Conservation (phyloP, 139 green algal genomes). For the Dunaliella primolecta region DNA sequence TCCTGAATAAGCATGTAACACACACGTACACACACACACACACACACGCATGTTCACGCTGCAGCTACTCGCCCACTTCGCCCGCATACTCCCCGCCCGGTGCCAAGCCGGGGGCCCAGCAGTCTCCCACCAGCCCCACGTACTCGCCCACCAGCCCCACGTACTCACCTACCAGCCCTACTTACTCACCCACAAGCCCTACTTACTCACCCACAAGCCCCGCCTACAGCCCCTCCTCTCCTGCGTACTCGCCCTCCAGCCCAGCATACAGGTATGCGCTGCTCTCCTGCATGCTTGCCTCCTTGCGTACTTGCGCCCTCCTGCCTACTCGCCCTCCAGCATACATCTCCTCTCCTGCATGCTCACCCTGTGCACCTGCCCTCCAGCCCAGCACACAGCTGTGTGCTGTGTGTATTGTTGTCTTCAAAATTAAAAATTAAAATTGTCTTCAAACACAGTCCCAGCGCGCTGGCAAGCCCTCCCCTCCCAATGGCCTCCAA, state of each 20-base stretch:
- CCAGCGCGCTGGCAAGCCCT: not conserved
- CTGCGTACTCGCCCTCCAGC: constrained; percentile 55
- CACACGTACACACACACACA: constrained; percentile 44
- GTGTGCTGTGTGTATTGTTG: not conserved
- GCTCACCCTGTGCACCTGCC: constrained; percentile 64
- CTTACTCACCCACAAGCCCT: constrained; percentile 42
- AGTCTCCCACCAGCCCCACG: constrained; percentile 41
- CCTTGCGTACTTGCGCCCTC: too few species aligned
- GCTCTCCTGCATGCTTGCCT: constrained; percentile 27
- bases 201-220: constrained; percentile 66
- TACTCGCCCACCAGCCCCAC: constrained; percentile 51
- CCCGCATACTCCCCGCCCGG: constrained; percentile 43
- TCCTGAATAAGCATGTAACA: too few species aligned
- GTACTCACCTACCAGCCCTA: not conserved
- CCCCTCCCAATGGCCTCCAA: not conserved
- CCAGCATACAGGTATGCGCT: constrained; percentile 42
- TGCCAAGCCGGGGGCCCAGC: not conserved
- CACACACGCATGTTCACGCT: constrained; percentile 41
- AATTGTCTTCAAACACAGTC: too few species aligned
- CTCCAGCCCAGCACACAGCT: constrained; percentile 19
- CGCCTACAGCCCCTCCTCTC: constrained; percentile 64
- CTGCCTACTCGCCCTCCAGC: constrained; percentile 58
- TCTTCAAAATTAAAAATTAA: too few species aligned
- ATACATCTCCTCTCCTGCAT: constrained; percentile 68
- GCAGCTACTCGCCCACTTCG: constrained; percentile 59